Percentiles rank a stretch among this genome's conserved stretches.
Conservation (phyloP, 352 stramenopile species). For the Phytophthora cactorum region DNA sequence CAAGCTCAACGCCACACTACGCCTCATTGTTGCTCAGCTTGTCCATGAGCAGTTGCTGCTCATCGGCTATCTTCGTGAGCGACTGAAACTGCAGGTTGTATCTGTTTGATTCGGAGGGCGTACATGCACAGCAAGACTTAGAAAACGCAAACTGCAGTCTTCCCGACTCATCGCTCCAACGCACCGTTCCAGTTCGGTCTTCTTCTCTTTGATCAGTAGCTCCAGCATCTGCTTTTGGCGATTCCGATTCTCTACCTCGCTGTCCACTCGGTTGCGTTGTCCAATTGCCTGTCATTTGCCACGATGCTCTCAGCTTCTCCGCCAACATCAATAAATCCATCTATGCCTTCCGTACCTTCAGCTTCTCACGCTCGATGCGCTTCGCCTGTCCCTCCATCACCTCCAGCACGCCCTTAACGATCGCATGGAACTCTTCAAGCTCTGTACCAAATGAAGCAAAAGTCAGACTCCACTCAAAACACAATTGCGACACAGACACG, state of each 20-base stretch:
- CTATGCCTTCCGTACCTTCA: constrained; percentile 52
- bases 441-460: constrained; percentile 40
- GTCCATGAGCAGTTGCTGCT: constrained; percentile 84
- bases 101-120: constrained; percentile 20
- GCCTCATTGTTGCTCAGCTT: constrained; percentile 90
- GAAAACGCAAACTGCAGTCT: not conserved
- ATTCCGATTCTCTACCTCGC: constrained; percentile 83
- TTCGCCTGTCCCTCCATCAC: constrained; percentile 81
- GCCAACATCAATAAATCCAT: not conserved
- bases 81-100: constrained; percentile 85
- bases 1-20: constrained; percentile 33
- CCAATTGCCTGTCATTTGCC: constrained; percentile 64
- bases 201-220: constrained; percentile 83
- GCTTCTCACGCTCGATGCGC: constrained; percentile 82
- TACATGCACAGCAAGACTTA: constrained; percentile 4
- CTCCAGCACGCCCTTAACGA: constrained; percentile 79
- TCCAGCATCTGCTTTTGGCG: constrained; percentile 84
- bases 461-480: not conserved
- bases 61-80: constrained; percentile 77
- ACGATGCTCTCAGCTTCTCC: not conserved
- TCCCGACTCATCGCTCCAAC: not conserved
- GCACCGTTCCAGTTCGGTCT: constrained; percentile 79
- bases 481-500: not conserved
- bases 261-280: constrained; percentile 82
- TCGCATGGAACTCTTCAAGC: constrained; percentile 85